phyloP scores from a whole-genome alignment of 2,329 filamentous ascomycete species.

The Stachybotrys chlorohalonatus region DNA sequence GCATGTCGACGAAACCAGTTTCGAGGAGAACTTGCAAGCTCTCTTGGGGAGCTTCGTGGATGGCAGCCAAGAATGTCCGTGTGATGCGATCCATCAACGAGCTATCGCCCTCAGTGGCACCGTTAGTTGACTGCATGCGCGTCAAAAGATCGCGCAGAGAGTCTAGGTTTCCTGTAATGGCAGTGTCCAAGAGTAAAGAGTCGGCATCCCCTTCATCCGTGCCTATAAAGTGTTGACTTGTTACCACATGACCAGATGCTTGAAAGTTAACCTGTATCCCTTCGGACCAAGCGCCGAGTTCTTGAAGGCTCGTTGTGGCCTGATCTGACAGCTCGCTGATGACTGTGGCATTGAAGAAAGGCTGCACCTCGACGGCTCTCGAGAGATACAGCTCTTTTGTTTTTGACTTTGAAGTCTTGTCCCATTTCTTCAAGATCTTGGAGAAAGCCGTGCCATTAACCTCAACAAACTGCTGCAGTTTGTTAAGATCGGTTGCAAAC shows the following conservation, averaged over 20 bases:
- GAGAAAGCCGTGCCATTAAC: conserved; percentile 97
- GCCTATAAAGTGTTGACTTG: conserved; percentile 55
- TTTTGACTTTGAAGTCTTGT: conserved; percentile 98
- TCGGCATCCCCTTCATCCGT: conserved; percentile 88
- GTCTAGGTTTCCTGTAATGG: conserved; percentile 70
- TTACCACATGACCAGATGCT: conserved; percentile 52
- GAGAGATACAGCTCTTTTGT: conserved; percentile 97
- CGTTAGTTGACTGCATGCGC: conserved; percentile 51
- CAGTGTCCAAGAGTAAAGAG: conserved; percentile 77
- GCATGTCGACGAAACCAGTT: conserved; percentile 77
- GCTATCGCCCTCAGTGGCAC: conserved; percentile 47
- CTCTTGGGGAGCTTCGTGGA: conserved; percentile 73
- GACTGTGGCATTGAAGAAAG: conserved; percentile 95
- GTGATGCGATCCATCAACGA: conserved; percentile 68
- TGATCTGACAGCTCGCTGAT: conserved; percentile 96
- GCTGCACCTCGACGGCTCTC: conserved; percentile 91
- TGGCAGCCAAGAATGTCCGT: conserved; percentile 79
- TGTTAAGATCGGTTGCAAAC: conserved; percentile 93
- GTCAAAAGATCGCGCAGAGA: conserved; percentile 73
- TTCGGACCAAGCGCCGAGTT: conserved; percentile 94
- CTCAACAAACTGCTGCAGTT: conserved; percentile 96
- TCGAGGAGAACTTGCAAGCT: conserved; percentile 69
- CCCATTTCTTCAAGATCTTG: conserved; percentile 99
- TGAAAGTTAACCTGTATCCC: conserved; percentile 87
- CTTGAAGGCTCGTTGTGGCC: conserved; percentile 90